phyloP scores from a whole-genome alignment of 768 basidiomycete genomes.

The Xanthoconium stramineum region DNA sequence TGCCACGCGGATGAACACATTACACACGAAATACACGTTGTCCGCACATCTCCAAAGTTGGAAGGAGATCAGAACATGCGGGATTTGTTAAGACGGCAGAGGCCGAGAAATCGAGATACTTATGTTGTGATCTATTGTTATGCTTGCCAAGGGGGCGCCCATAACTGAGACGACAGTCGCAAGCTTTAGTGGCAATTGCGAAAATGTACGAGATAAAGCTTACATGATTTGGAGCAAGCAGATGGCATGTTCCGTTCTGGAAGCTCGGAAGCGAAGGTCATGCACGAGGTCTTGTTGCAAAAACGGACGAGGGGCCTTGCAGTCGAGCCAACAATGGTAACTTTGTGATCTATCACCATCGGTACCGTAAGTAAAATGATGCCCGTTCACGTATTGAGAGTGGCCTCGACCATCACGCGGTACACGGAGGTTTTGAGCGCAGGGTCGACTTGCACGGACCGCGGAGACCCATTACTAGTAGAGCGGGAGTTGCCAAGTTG shows the following conservation, averaged over 20 bases:
- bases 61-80: background rate
- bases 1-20: slow-evolving; percentile 7
- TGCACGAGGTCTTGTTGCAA: slow-evolving; percentile 21
- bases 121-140: background rate
- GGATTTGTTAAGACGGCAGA: background rate
- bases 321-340: slow-evolving; percentile 20
- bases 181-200: background rate
- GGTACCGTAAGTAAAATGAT: slow-evolving; percentile 32
- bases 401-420: slow-evolving; percentile 24
- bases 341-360: slow-evolving; percentile 24
- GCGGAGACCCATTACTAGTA: background rate
- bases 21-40: slow-evolving; percentile 20
- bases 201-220: slow-evolving; percentile 4
- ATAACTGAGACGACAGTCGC: slow-evolving; percentile 5
- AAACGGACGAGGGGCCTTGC: slow-evolving; percentile 13
- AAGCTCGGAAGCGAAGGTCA: slow-evolving; percentile 24
- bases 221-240: slow-evolving; percentile 17
- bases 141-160: slow-evolving; percentile 6
- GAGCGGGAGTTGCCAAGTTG: background rate
- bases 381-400: slow-evolving; percentile 25
- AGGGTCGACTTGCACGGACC: slow-evolving; percentile 2
- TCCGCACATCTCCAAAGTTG: background rate
- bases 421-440: slow-evolving; percentile 16
- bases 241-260: slow-evolving; percentile 23
- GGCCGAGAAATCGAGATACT: background rate